A percentile compares a stretch with the other conserved stretches of the same genome.
Evolutionary conservation across 2,329 filamentous ascomycete species (phyloP).

Genomic region (Microcera coccophila): DNA sequence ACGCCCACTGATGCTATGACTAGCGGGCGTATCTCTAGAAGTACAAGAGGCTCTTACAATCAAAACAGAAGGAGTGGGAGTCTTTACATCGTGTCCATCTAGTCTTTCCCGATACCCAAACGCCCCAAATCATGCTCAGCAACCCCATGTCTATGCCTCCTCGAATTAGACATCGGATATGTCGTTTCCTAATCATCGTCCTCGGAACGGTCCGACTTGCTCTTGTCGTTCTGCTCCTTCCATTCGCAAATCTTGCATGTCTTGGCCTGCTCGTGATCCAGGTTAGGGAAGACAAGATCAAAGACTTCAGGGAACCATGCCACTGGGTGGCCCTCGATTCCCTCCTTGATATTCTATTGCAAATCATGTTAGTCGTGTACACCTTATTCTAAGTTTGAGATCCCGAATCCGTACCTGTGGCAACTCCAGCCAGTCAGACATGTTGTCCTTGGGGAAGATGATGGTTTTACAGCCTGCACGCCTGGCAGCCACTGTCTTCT

Average conservation of each 20-base stretch:
- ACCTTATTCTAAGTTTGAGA: neutral
- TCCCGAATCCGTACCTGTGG: constrained; percentile 71
- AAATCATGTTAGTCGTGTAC: constrained; percentile 9
- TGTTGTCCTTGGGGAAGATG: constrained; percentile 92
- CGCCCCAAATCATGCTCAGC: constrained; percentile 23
- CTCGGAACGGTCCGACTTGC: constrained; percentile 34
- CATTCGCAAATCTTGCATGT: constrained; percentile 62
- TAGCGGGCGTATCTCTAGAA: constrained; percentile 25
- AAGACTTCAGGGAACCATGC: constrained; percentile 95
- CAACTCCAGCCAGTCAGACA: constrained; percentile 94
- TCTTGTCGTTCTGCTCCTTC: constrained; percentile 46
- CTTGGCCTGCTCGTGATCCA: constrained; percentile 72
- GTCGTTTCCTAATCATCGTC: constrained; percentile 32
- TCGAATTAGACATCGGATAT: neutral
- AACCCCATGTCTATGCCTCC: constrained; percentile 5
- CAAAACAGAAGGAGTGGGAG: constrained; percentile 29
- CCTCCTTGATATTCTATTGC: constrained; percentile 90
- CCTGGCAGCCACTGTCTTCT: constrained; percentile 95
- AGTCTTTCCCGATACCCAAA: constrained; percentile 26
- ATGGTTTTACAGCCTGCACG: constrained; percentile 89
- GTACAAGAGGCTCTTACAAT: constrained; percentile 24
- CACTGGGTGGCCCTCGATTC: constrained; percentile 85
- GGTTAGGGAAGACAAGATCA: constrained; percentile 77
- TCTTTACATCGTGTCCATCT: constrained; percentile 30
- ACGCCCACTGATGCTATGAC: constrained; percentile 18